Base-by-base conservation (phyloP, 1,284 basidiomycete genomes). In the Ceratorhiza oryzae-sativae region DNA sequence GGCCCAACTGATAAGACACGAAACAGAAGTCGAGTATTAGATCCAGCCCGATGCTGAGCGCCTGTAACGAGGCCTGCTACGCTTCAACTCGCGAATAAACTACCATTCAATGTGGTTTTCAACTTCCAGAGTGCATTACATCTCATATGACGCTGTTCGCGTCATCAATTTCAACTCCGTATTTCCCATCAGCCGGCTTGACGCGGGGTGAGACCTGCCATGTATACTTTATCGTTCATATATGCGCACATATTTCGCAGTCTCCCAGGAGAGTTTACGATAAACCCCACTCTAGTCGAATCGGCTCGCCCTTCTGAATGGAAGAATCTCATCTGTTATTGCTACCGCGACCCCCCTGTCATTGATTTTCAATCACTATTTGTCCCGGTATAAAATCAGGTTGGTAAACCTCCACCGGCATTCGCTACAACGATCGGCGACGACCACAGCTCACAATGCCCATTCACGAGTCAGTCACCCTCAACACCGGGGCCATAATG, bases 401-500 rank as follows among this genome's bases (percentile, higher is more conserved):
- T 49, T 25, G 15, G 48, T 49, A 49, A 49, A 49, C 48, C 48
- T 49, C 48, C 48, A 49, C 34, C 53, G 13, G 36, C 36, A 18
- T 10, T 34, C 4, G 39, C 45, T 5, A 30, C 60, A 30, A 53
- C 30, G 12, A 56, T 36, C 53, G 15, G 53, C 71, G 1, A 65
- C 62, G 18, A 65, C 62, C 12, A 41, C 48, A 36, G 68, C 39
- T 49, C 48, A 25, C 23, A 41, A 76, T 75, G 75, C 62, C 75
- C 23, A 62, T 56, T 27, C 61, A 73, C 41, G 51, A 72, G 20
- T 61, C 71, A 58, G 72, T 76, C 39, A 73, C 62, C 3, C 71
- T 77, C 58, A 76, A 76, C 72, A 75, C 75, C 12, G 75, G 75
- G 27, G 75, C 73, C 5, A 67, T 45, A 27, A 75, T 75, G 71